Evolutionary conservation across 2,329 filamentous ascomycete species (phyloP), one percentile per base, ranked within the genome.

Genomic region (Beauveria bassiana): DNA sequence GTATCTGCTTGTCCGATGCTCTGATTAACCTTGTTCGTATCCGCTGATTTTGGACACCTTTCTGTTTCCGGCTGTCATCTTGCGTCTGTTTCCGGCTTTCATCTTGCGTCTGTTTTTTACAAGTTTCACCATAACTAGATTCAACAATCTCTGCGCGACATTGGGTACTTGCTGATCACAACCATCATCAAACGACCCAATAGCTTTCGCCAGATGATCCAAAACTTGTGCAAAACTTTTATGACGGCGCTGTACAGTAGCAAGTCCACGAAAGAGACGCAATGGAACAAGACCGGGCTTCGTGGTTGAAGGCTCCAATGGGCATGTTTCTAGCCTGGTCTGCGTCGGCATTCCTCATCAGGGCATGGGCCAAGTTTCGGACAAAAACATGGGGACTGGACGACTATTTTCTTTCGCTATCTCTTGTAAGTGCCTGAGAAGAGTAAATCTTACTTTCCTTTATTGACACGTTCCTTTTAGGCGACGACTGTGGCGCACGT

Each of bases 321-420:
- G 64, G 62, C 47, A 52, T 65, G 24, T 62, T 65, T 31, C 28
- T 65, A n/a, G 57, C 62, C 1, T 65, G 64, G 64, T 64, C 64
- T 18, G 38, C 50, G 2, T 42, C 62, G 46, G 51, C 54, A 18
- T 65, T 64, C 47, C 51, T 46, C 5, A 54, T 64, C 5, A 58
- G 64, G 16, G 46, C 47, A n/a, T 65, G 64, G 64, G 61, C 64
- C 22, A 65, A 64, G 53, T 16, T 61, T 24, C 47, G 60, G 7
- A 59, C 60, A 5, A 65, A 65, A 46, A 61, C 52, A 24, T 65
- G 62, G 62, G 64, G 62, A 5, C 28, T 60, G 16, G 64, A 65
- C 28, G 64, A 65, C 42, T 64, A 55, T 16, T 46, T 12, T 18
- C 40, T 64, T 38, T 52, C 57, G 2, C 34, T 49, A 16, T 61